Percentiles rank a stretch among this genome's conserved stretches.
These are phyloP conservation scores for Thraustochytrium sp. DNA, from an alignment of 352 stramenopile species.

Conservation along the genomic window DNA sequence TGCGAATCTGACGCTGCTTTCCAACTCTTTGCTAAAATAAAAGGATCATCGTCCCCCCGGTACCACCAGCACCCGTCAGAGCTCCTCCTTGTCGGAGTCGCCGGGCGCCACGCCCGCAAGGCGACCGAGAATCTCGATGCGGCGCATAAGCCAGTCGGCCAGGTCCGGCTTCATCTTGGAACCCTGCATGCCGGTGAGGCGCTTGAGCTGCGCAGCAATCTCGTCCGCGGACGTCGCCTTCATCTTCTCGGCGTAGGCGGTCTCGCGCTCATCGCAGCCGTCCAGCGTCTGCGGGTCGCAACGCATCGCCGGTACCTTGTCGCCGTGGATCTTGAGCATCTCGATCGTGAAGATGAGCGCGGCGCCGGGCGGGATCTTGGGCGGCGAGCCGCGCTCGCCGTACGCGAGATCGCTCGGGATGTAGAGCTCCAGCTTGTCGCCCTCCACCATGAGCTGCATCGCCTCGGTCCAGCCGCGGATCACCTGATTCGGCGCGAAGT, in stretches of 20 bases:
- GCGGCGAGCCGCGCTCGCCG: constrained; percentile 78
- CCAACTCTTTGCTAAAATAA: background rate
- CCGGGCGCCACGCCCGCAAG: background rate
- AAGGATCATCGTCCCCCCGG: no score
- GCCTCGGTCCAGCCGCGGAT: constrained; percentile 79
- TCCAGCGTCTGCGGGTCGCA: constrained; percentile 52
- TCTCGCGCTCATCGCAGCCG: constrained; percentile 59
- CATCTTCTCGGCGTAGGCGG: constrained; percentile 56
- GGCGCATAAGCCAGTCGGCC: background rate
- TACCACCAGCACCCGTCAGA: no score
- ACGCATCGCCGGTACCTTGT: constrained; percentile 52
- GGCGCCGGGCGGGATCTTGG: constrained; percentile 83
- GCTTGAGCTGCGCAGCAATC: background rate
- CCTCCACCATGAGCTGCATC: constrained; percentile 78
- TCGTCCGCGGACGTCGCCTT: constrained; percentile 48
- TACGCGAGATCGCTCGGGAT: constrained; percentile 86
- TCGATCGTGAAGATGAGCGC: constrained; percentile 95
- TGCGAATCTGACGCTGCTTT: no score
- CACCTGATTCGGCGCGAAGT: constrained; percentile 89
- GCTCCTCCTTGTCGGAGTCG: background rate
- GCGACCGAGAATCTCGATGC: constrained; percentile 2
- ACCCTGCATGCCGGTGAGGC: constrained; percentile 50
- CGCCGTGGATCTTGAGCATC: constrained; percentile 76
- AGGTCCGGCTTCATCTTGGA: constrained; percentile 48
- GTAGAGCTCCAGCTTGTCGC: constrained; percentile 75